Evolutionary conservation across 345 rosid species (phyloP).

Genomic region (Atalantia buxifolia): DNA sequence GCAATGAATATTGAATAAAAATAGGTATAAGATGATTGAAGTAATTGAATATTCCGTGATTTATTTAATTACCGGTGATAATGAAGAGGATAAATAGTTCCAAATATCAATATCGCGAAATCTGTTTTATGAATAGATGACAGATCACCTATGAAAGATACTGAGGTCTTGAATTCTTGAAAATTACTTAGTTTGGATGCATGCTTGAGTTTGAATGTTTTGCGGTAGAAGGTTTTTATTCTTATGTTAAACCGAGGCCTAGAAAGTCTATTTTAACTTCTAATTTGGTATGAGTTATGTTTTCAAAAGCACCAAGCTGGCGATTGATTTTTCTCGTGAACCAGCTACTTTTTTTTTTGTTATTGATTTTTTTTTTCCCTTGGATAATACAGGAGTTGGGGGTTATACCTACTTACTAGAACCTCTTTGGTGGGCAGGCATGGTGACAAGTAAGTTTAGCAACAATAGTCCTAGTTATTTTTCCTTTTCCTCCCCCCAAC

Average conservation of each 20-base stretch:
- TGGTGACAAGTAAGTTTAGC: slow-evolving; percentile 65
- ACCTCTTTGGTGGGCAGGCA: slow-evolving; percentile 98
- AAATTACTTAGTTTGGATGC: background rate
- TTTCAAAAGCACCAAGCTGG: background rate
- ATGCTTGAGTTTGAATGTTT: background rate
- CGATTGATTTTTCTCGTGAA: slow-evolving; percentile 4
- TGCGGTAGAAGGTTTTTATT: background rate
- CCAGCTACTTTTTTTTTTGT: background rate
- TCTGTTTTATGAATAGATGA: background rate
- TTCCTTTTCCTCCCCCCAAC: background rate
- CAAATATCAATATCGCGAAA: background rate
- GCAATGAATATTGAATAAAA: background rate
- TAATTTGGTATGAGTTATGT: background rate
- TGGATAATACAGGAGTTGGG: slow-evolving; percentile 58
- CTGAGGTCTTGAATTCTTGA: background rate
- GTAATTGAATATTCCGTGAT: background rate
- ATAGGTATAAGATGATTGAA: background rate
- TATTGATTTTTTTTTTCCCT: slow-evolving; percentile 7
- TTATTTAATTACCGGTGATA: too few relatives aligned
- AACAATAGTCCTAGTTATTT: background rate
- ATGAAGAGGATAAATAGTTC: background rate
- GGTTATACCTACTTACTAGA: slow-evolving; percentile 86
- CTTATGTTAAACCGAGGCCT: background rate
- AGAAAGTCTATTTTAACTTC: background rate
- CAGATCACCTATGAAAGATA: background rate